A percentile compares a stretch with the other conserved stretches of the same genome.
Evolutionary conservation across 2,329 filamentous ascomycete species (phyloP).

Genomic region (Penicillium thymicola): DNA sequence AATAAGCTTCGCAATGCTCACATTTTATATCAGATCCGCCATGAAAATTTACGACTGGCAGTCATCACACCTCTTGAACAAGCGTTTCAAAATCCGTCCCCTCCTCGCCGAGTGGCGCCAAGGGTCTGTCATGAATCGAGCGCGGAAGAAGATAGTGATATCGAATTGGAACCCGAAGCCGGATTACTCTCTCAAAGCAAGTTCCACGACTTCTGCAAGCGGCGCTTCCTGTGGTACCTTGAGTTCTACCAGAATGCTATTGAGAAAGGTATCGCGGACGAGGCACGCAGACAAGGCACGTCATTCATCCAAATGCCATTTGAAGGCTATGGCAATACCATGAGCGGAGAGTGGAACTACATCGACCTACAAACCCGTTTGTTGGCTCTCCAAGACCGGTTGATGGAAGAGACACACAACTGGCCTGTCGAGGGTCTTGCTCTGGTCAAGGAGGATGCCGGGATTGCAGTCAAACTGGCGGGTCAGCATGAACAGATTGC

Average conservation of each 20-base stretch:
- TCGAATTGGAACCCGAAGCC: background rate
- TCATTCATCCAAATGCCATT: constrained; percentile 83
- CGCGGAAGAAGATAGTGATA: background rate
- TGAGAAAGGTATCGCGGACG: constrained; percentile 52
- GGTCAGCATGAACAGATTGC: constrained; percentile 82
- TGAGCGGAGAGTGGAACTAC: constrained; percentile 87
- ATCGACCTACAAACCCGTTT: constrained; percentile 68
- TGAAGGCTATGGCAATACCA: constrained; percentile 70
- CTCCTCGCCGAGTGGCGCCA: background rate
- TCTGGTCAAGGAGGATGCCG: constrained; percentile 63
- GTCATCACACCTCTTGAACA: constrained; percentile 82
- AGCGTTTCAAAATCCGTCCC: constrained; percentile 51
- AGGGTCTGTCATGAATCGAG: constrained; percentile 45
- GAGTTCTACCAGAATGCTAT: constrained; percentile 77
- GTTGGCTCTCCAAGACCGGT: constrained; percentile 61
- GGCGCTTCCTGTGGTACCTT: constrained; percentile 93
- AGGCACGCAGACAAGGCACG: constrained; percentile 61
- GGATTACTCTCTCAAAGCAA: constrained; percentile 59
- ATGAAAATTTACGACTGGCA: constrained; percentile 82
- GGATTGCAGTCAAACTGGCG: constrained; percentile 75
- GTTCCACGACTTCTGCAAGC: constrained; percentile 87
- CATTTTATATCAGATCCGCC: constrained; percentile 65
- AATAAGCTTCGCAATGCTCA: background rate
- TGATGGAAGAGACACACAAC: constrained; percentile 66
- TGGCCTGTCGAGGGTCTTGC: constrained; percentile 70